Evolutionary conservation across 345 rosid species (phyloP).

Genomic region (Eucalyptus camaldulensis): DNA sequence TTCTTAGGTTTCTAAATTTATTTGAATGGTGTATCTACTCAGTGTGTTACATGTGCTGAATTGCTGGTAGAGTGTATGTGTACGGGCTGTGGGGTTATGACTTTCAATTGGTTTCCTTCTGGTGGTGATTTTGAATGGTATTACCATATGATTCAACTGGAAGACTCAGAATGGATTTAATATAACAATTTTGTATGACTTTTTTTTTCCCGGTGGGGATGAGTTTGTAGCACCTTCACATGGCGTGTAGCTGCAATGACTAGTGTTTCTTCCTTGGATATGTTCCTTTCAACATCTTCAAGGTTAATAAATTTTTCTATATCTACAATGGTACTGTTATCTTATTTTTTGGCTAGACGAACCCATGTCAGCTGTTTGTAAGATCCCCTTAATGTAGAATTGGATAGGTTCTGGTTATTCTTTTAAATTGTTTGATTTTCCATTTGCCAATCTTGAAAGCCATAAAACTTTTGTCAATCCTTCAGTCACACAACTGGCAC

Average conservation of each 20-base stretch:
- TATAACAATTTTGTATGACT: neutral
- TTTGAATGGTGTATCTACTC: neutral
- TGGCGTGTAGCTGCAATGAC: neutral
- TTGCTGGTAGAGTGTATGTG: neutral
- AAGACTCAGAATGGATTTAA: neutral
- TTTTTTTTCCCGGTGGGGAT: neutral
- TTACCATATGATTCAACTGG: neutral
- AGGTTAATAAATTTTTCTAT: neutral
- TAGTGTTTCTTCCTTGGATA: neutral
- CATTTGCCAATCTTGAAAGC: neutral
- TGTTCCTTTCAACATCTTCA: neutral
- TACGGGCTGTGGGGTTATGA: neutral
- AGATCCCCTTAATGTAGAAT: neutral
- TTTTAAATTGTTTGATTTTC: neutral
- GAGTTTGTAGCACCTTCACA: neutral
- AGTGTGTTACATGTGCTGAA: neutral
- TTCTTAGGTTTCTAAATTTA: neutral
- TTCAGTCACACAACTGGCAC: neutral
- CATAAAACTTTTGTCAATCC: neutral
- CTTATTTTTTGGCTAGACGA: neutral
- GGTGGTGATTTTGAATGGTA: neutral
- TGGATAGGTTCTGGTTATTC: neutral
- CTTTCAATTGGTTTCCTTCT: neutral
- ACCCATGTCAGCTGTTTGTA: neutral
- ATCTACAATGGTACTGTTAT: neutral